These are phyloP conservation scores for Chrysosporium queenslandicum DNA, from an alignment of 2,329 filamentous ascomycete genomes.

Conservation along the genomic window DNA sequence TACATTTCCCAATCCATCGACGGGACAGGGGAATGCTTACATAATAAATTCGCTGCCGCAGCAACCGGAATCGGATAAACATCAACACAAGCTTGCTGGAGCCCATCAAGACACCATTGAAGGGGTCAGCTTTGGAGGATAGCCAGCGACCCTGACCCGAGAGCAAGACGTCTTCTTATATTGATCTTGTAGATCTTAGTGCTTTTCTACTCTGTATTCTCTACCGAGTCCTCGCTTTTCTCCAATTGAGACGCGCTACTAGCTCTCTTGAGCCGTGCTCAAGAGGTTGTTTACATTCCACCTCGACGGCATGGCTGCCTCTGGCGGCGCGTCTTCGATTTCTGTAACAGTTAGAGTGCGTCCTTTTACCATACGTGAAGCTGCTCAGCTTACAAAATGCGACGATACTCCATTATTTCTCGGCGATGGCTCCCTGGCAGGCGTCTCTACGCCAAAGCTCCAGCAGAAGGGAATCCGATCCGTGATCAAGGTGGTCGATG, in stretches of 20 bases:
- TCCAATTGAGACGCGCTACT: neutral
- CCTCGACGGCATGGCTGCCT: conserved; percentile 29
- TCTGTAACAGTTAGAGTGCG: conserved; percentile 50
- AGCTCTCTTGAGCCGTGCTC: neutral
- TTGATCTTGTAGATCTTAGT: conserved; percentile 4
- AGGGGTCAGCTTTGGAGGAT: conserved; percentile 7
- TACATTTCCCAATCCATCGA: no score
- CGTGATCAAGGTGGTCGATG: conserved; percentile 93
- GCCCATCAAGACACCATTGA: no score
- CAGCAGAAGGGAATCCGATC: conserved; percentile 76
- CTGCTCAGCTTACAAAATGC: conserved; percentile 65
- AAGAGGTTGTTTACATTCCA: conserved; percentile 6
- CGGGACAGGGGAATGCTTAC: neutral
- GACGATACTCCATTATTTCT: conserved; percentile 87
- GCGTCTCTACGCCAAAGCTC: conserved; percentile 70
- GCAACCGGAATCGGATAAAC: conserved; percentile 19
- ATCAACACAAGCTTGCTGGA: conserved; percentile 10
- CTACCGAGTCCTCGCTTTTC: neutral
- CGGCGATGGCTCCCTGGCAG: conserved; percentile 93
- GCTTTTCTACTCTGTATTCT: conserved; percentile 8
- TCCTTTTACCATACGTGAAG: conserved; percentile 75
- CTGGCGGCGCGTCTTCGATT: conserved; percentile 42
- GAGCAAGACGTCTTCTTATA: conserved; percentile 2
- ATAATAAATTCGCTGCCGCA: conserved; percentile 12
- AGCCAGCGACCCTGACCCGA: no score